Base-by-base conservation (phyloP, 495 filamentous ascomycete species). In the Podospora pseudocomata region DNA sequence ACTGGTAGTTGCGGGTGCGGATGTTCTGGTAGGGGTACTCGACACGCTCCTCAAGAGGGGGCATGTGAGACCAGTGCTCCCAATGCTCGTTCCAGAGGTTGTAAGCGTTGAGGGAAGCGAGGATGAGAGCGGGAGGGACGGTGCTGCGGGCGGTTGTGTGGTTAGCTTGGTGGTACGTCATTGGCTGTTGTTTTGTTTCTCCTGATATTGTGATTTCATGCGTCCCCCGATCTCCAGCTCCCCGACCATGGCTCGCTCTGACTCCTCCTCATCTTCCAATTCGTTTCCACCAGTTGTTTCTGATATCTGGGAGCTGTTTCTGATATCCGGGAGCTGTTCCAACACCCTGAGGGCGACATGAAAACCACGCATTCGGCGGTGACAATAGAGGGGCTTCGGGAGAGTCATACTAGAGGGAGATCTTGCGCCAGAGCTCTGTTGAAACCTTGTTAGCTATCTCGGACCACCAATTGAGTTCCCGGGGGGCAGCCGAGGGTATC, bases 11-110 rank as follows among this genome's bases (percentile, higher is more conserved):
- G 86, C 92, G 94, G 71, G 85, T 83, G 75, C 94, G 88, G 76
- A 97, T 88, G 84, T 97, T 97, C 88, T 93, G 91, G 86, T 93
- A 97, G 66, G 92, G 86, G 83, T 97, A 97, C 83, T 97, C 89
- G 71, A 83, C 75, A 75, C 91, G 88, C 80, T 97, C 94, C 84
- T 96, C 92, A 53, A 95, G 86, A 66, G 94, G 90, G 64, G 90
- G 86, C 83, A 91, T 83, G 84, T 97, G 93, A 5, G 79, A 79
- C 91, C 90, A 92, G 83, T 97, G 94, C 83, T 95, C 91, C 94
- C 93, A 97, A 81, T 97, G 94, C 87, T 96, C 92, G 68, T 85
- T 86, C 92, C 93, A 97, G 67, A 95, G 88, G 78, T 86, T 88
- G 77, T 92, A 95, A 74, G 94, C 92, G 80, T 97, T 97, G 74